These are phyloP conservation scores for Coriolopsis trogii DNA, from an alignment of 1,284 basidiomycete genomes.

Conservation along the genomic window DNA sequence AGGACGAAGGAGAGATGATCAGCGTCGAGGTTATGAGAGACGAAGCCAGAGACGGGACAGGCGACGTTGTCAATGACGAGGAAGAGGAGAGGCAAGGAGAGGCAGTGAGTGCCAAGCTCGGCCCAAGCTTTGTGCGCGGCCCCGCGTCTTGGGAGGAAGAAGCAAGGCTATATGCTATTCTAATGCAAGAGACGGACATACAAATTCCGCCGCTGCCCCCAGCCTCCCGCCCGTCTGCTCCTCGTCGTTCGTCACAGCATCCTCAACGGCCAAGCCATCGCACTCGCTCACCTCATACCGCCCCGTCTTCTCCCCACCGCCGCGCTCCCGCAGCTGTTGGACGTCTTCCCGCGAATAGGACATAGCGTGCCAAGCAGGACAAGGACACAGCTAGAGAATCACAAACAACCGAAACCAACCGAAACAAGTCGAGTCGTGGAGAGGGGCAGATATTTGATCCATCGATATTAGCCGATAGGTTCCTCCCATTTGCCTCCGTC, in stretches of 20 bases:
- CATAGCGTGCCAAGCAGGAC: background rate
- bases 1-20: slow-evolving; percentile 19
- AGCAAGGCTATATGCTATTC: background rate
- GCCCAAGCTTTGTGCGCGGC: background rate
- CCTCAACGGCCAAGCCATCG: background rate
- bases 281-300: slow-evolving; percentile 20
- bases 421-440: background rate
- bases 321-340: slow-evolving; percentile 86
- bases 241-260: background rate
- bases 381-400: background rate
- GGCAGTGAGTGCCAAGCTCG: background rate
- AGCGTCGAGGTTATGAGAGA: slow-evolving; percentile 1
- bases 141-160: background rate
- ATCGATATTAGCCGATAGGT: slow-evolving; percentile 3
- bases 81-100: background rate
- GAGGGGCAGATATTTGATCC: background rate
- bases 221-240: slow-evolving; percentile 15
- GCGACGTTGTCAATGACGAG: background rate
- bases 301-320: slow-evolving; percentile 39
- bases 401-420: background rate
- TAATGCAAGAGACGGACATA: slow-evolving; percentile 7
- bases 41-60: background rate
- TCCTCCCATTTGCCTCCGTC: background rate
- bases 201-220: slow-evolving; percentile 18
- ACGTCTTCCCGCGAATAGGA: slow-evolving; percentile 61